These are phyloP conservation scores for Cornus kousa DNA, from an alignment of 148 eudicot species.

Conservation along the genomic window DNA sequence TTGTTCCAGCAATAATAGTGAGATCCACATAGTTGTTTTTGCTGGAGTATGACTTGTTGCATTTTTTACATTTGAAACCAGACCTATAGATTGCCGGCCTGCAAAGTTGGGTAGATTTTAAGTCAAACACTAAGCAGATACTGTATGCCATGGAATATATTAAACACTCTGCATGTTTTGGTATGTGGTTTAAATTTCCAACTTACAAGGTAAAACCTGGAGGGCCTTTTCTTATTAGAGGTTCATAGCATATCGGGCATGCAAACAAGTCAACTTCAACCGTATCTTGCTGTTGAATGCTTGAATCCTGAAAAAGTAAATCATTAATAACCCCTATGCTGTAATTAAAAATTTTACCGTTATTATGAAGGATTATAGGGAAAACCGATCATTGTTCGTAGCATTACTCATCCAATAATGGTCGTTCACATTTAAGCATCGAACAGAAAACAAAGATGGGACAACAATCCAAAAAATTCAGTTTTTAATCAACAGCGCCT, in stretches of 20 bases:
- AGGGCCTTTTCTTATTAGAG: slow-evolving; percentile 77
- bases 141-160: slow-evolving; percentile 1
- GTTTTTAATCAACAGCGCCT: not conserved
- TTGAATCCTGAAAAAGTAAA: slow-evolving; percentile 39
- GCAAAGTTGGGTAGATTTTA: slow-evolving; percentile 19
- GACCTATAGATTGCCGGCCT: slow-evolving; percentile 95
- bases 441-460: no score
- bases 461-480: not conserved
- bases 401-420: no score
- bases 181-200: not conserved
- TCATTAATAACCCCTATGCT: not conserved
- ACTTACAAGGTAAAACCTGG: slow-evolving; percentile 89
- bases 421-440: no score
- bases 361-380: not conserved
- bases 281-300: slow-evolving; percentile 26
- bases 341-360: not conserved
- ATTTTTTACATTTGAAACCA: slow-evolving; percentile 74
- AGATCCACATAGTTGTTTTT: slow-evolving; percentile 89
- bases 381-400: no score
- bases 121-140: slow-evolving; percentile 18
- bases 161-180: not conserved
- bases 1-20: slow-evolving; percentile 82
- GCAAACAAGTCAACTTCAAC: slow-evolving; percentile 54
- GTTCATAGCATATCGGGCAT: slow-evolving; percentile 84
- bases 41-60: slow-evolving; percentile 88